phyloP scores from a whole-genome alignment of 1,284 basidiomycete species.

The Heliocybe sulcata region DNA sequence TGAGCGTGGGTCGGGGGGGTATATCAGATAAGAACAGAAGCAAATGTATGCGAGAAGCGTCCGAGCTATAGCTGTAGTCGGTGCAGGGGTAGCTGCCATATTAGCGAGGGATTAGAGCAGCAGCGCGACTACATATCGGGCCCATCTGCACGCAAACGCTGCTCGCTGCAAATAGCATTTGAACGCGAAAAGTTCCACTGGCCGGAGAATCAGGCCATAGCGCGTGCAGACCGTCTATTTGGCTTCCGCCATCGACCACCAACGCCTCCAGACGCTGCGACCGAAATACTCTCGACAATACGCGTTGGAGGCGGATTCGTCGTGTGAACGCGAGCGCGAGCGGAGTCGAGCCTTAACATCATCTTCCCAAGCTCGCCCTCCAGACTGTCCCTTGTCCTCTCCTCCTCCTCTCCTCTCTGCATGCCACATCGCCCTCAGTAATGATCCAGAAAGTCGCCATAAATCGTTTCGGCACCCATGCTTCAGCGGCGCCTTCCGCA shows the following conservation, averaged over 20 bases:
- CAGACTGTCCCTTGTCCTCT: not conserved
- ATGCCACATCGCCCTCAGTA: not conserved
- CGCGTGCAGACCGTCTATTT: not conserved
- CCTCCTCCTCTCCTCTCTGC: not conserved
- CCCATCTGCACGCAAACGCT: not conserved
- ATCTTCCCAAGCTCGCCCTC: conserved; percentile 1
- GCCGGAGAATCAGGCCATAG: not conserved
- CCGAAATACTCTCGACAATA: not conserved
- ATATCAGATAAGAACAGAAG: not conserved
- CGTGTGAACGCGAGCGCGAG: conserved; percentile 1
- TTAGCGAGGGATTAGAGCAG: not conserved
- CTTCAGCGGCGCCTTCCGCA: not conserved
- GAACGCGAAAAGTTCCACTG: not conserved
- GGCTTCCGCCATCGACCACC: not conserved
- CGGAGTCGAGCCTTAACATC: conserved; percentile 1
- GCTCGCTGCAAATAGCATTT: not conserved
- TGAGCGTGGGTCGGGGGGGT: not conserved
- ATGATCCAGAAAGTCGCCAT: conserved; percentile 3
- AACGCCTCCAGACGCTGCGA: not conserved
- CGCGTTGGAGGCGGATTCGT: not conserved
- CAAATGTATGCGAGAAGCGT: not conserved
- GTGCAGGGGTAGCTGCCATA: not conserved
- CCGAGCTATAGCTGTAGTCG: not conserved
- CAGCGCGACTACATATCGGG: not conserved
- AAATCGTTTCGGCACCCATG: not conserved